Base-by-base conservation (phyloP, 495 filamentous ascomycete species). In the Alectoria sarmentosa region DNA sequence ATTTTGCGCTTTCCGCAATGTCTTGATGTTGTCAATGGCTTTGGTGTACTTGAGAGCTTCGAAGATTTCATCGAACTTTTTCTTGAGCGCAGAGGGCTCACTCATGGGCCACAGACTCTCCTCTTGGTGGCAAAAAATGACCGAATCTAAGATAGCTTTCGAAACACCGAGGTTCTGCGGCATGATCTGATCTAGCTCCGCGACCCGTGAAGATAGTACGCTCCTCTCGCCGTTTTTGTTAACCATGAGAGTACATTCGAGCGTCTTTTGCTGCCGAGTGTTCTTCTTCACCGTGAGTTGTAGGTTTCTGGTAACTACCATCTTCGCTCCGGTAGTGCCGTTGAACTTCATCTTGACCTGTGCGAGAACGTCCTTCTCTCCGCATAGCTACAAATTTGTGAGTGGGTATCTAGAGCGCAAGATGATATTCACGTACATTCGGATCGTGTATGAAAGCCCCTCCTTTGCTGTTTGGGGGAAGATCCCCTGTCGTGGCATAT, bases 61-160 rank as follows among this genome's bases (percentile, higher is more conserved):
- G 70, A 98, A 98, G 30, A 98, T 98, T 70, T 96, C 92, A 71
- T 98, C 94, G 62, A 98, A 98, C 44, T 83, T 86, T 76, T 94
- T 93, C 76, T 98, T 98, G 32, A 98, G 78, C 6, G 82, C 82
- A 0, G 79, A 73, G 0, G 93, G 91, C 70, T 95, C 91, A 69
- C 92, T 96, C 89, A 98, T 91, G 17, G 94, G 94, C 94, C 94
- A 98, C 55, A 98, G 73, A 62, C 93, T 96, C 65, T 98, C 94
- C 67, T 98, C 94, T 69, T 98, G 94, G 73, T 98, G 94, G 73
- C 94, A 98, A 76, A 98, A 98, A 68, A 98, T 97, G 71, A 98
- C 94, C 56, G 84, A 87, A 55, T 98, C 92, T 39, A 98, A 82
- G 19, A 98, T 84, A 13, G 94, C 91, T 63, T 87, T 86, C 5